Evolutionary conservation across 176 grass and related monocot genomes (phyloP).

Genomic region (Aechmea fasciata): DNA sequence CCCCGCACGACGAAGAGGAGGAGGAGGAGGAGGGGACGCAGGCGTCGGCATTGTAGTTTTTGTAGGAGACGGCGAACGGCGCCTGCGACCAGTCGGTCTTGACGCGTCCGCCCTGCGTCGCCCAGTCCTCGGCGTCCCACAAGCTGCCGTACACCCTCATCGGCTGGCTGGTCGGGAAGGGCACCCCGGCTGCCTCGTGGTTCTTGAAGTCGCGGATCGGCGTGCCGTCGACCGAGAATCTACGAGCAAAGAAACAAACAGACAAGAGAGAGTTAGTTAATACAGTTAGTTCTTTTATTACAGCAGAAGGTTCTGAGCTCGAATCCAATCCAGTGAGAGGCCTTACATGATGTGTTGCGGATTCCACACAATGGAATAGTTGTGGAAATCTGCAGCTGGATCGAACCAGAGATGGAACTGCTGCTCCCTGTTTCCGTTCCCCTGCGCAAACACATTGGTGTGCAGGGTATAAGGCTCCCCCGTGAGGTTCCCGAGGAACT

Average conservation of each 20-base stretch:
- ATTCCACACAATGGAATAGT: conserved; percentile 73
- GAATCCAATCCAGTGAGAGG: too few relatives aligned
- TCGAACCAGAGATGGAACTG: conserved; percentile 87
- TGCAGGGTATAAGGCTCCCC: conserved; percentile 71
- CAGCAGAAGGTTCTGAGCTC: too few relatives aligned
- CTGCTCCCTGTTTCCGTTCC: conserved; percentile 67
- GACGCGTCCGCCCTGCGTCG: conserved; percentile 50
- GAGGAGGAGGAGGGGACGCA: background rate
- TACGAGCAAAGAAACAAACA: background rate
- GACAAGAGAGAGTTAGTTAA: too few relatives aligned
- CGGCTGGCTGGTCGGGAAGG: conserved; percentile 38
- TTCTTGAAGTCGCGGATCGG: conserved; percentile 41
- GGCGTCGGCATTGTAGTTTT: conserved; percentile 28
- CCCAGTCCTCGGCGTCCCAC: conserved; percentile 63
- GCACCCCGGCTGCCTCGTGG: conserved; percentile 20
- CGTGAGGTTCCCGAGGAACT: conserved; percentile 66
- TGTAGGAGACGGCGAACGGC: conserved; percentile 44
- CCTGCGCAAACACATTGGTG: conserved; percentile 73
- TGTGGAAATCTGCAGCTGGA: conserved; percentile 69
- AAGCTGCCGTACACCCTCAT: conserved; percentile 46
- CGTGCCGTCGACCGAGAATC: conserved; percentile 36
- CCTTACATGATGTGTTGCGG: conserved; percentile 40
- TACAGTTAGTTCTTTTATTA: too few relatives aligned
- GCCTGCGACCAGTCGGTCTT: conserved; percentile 44
- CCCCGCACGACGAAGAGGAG: too few relatives aligned